Conservation (phyloP, 768 basidiomycete genomes). For the Pleurotus citrinopileatus region DNA sequence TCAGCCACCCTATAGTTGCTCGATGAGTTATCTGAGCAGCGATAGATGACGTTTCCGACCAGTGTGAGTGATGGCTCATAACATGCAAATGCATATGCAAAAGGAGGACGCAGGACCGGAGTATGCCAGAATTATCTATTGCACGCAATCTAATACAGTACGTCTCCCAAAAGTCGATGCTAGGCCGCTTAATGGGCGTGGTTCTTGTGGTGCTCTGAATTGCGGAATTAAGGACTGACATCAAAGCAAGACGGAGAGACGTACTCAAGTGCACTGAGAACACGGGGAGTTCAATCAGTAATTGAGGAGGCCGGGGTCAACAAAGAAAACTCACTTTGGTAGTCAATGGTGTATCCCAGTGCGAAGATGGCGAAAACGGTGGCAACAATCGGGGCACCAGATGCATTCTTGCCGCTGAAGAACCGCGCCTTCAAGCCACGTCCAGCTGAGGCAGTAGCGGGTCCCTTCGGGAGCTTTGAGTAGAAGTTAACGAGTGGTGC, state of each 20-base stretch:
- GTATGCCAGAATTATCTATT: neutral
- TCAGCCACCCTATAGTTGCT: too few species aligned
- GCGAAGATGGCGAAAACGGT: slow-evolving; percentile 63
- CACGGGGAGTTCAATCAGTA: neutral
- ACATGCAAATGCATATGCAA: too few species aligned
- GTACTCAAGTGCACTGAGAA: slow-evolving; percentile 79
- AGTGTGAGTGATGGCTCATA: too few species aligned
- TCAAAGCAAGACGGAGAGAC: slow-evolving; percentile 22
- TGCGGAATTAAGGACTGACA: slow-evolving; percentile 20
- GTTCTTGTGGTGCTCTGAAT: slow-evolving; percentile 86
- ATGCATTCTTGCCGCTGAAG: slow-evolving; percentile 87
- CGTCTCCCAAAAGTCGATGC: neutral
- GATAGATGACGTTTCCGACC: too few species aligned
- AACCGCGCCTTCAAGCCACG: slow-evolving; percentile 74
- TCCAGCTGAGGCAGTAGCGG: slow-evolving; percentile 53
- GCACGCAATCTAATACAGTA: neutral
- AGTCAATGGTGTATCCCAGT: slow-evolving; percentile 85
- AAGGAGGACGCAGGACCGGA: too few species aligned
- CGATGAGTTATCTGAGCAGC: too few species aligned
- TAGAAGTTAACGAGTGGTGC: slow-evolving; percentile 91
- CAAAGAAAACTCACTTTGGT: slow-evolving; percentile 79
- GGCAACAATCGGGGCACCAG: slow-evolving; percentile 62
- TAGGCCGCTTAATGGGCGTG: slow-evolving; percentile 59
- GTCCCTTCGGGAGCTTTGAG: slow-evolving; percentile 93
- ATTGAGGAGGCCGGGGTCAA: slow-evolving; percentile 10